Base-by-base conservation (phyloP, 2,329 filamentous ascomycete species). In the Fonsecaea nubica region DNA sequence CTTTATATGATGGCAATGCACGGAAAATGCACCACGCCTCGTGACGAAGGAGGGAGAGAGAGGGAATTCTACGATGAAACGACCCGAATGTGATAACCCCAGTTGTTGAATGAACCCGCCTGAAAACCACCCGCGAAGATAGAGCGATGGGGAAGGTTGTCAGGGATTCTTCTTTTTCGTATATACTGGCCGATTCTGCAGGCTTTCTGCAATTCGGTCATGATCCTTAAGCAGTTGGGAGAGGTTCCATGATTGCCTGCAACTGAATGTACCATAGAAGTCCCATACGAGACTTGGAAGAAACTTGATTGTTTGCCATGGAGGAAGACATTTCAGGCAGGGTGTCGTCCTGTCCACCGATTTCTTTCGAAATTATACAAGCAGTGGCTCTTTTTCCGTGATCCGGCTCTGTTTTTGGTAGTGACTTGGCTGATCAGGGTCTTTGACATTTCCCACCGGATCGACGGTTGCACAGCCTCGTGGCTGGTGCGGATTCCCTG, bases 1-100 rank as follows among this genome's bases (percentile, higher is more conserved):
- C 3, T 61, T 61, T 32, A 61, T 61, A 7, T 61, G 48, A 61
- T 15, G 5, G 12, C 18, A 61, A 35, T 30, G 10, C n/a, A 32
- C 4, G 6, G 5, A 5, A 32, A 18, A 50, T 35, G 12, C 36
- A 38, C 9, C 21, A 4, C 15, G 12, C 25, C 7, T 7, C 38
- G 2, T 2, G 15, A 21, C 8, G n/a, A 59, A 21, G 55, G 25
- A 32, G 50, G 18, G 56, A 2, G 18, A 30, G 38, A 32, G n/a
- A 21, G 56, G n/a, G 25, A 58, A n/a, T 12, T 6, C 35, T 50
- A 48, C 32, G 57, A 42, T 33, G 25, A 21, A 15, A 45, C 9
- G 45, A 50, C 45, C 18, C 45, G 9, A 50, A 25, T 50, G 18
- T 30, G 45, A 50, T 21, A 30, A 12, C 45, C 45, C 45, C 45